Conservation (phyloP, 129 eudicot genomes). For the Pulicaria dysenterica region DNA sequence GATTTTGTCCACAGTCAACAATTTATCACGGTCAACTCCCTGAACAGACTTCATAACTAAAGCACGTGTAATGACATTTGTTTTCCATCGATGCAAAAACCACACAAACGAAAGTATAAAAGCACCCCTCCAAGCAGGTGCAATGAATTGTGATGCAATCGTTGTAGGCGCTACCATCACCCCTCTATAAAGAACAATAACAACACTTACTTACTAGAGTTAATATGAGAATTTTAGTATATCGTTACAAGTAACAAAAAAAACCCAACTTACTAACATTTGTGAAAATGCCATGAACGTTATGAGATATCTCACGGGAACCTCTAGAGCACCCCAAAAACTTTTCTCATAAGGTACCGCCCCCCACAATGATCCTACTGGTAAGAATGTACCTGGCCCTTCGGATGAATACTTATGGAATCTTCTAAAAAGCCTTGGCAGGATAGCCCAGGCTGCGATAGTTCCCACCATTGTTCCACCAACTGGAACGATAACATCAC, state of each 20-base stretch:
- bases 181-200: conserved; percentile 49
- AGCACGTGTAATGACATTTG: conserved; percentile 76
- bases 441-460: conserved; percentile 70
- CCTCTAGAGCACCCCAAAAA: conserved; percentile 93
- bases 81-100: conserved; percentile 96
- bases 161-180: conserved; percentile 82
- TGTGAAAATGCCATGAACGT: conserved; percentile 88
- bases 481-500: conserved; percentile 82
- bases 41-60: conserved; percentile 48
- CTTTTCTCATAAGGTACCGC: conserved; percentile 90
- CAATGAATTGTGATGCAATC: conserved; percentile 62
- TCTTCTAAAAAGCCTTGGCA: conserved; percentile 75
- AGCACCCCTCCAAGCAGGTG: conserved; percentile 86
- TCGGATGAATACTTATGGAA: conserved; percentile 70
- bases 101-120: conserved; percentile 79
- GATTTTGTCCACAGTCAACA: conserved; percentile 72
- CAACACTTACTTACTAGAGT: conserved; percentile 9
- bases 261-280: conserved; percentile 53
- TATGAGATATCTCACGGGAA: conserved; percentile 71
- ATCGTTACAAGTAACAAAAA: conserved; percentile 2
- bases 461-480: conserved; percentile 74
- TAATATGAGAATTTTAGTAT: neutral
- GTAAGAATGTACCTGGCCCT: conserved; percentile 71
- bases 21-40: conserved; percentile 59
- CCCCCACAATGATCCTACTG: conserved; percentile 65